Percentiles rank a stretch among this genome's conserved stretches.
Conservation (phyloP, 1,139 yeast genomes). For the Geotrichum fermentans region DNA sequence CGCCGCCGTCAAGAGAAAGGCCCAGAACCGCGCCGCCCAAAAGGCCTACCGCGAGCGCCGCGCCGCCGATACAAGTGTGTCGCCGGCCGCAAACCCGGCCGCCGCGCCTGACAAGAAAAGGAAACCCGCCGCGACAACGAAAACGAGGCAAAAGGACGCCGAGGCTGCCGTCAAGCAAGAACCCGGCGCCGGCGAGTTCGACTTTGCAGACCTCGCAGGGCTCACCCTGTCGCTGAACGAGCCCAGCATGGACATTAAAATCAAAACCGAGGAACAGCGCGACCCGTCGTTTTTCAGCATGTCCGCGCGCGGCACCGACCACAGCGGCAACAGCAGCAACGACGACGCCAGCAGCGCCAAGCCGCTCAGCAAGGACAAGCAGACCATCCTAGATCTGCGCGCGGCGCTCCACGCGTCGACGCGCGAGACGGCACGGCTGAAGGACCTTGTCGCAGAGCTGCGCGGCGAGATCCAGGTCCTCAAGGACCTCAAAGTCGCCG, state of each 20-base stretch:
- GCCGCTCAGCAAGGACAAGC: background rate
- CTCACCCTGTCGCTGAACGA: constrained; percentile 1
- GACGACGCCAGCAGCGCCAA: background rate
- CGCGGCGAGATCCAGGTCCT: constrained; percentile 7
- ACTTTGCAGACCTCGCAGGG: background rate
- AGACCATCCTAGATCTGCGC: background rate
- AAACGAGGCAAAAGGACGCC: background rate
- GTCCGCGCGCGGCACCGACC: background rate
- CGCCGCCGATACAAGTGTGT: constrained; percentile 44
- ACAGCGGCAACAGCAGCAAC: background rate
- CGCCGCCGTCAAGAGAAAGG: constrained; percentile 42
- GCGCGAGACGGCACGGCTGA: constrained; percentile 11
- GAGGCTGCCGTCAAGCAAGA: background rate
- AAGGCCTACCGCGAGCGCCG: constrained; percentile 81
- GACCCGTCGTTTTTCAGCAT: constrained; percentile 1
- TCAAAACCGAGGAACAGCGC: background rate
- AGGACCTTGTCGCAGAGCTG: constrained; percentile 6
- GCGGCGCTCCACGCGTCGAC: constrained; percentile 6
- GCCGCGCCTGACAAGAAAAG: constrained; percentile 2
- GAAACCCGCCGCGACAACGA: background rate
- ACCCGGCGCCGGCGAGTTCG: background rate
- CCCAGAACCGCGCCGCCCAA: constrained; percentile 89
- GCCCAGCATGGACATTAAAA: background rate
- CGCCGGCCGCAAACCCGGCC: constrained; percentile 31
- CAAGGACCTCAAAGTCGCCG: constrained; percentile 7